These are phyloP conservation scores for Agastache rugosa DNA, from an alignment of 257 asterid species.

Conservation along the genomic window DNA sequence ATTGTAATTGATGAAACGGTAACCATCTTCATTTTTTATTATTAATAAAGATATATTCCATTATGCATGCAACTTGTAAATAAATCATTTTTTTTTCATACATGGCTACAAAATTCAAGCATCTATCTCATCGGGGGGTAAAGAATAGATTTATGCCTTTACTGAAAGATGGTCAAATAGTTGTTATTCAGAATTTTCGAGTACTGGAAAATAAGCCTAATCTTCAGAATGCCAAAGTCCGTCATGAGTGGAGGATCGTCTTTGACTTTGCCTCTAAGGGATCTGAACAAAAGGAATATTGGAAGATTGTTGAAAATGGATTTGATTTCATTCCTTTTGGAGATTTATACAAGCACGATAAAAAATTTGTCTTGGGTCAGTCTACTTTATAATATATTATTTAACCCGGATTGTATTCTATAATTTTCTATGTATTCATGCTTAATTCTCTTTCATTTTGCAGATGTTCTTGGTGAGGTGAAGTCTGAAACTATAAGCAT, in stretches of 20 bases:
- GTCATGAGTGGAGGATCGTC: not conserved
- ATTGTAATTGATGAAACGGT: not conserved
- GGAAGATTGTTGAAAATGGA: not conserved
- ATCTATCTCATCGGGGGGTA: not conserved
- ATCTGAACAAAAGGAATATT: not conserved
- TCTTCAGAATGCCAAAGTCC: too few species aligned
- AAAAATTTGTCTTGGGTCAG: not conserved
- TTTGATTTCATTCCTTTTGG: not conserved
- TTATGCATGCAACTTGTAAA: not conserved
- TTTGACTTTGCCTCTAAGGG: not conserved
- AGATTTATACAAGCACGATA: not conserved
- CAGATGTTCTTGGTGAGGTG: too few species aligned
- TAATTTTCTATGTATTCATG: too few species aligned
- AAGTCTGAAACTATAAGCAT: too few species aligned
- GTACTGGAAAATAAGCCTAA: not conserved
- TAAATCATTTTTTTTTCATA: not conserved
- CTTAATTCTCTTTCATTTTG: too few species aligned
- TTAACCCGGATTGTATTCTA: too few species aligned
- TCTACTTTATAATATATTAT: not conserved
- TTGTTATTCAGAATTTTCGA: too few species aligned
- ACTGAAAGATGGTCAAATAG: too few species aligned
- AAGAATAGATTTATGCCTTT: not conserved
- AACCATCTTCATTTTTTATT: not conserved
- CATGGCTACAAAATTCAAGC: not conserved
- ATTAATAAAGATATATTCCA: too few species aligned